These are phyloP conservation scores for Lactarius sanguifluus DNA, from an alignment of 768 basidiomycete genomes.

Conservation along the genomic window DNA sequence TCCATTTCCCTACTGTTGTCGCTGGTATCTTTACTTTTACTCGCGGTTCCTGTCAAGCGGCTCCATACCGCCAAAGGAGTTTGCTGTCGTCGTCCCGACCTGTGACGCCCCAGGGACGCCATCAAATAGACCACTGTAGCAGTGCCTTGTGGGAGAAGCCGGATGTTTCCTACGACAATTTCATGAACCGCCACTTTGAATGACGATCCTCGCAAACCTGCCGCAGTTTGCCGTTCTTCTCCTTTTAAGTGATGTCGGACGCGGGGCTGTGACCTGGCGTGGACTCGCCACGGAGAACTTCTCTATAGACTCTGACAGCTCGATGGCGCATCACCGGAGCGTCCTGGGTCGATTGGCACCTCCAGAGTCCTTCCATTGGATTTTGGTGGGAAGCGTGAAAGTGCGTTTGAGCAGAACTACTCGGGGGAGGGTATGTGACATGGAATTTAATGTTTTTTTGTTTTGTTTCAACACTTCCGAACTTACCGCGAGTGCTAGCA, in stretches of 20 bases:
- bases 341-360: conserved; percentile 17
- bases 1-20: neutral
- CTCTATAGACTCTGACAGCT: conserved; percentile 15
- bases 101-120: conserved; percentile 1
- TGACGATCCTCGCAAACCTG: conserved; percentile 12
- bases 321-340: conserved; percentile 14
- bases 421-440: neutral
- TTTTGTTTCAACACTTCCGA: neutral
- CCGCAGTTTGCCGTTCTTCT: conserved; percentile 10
- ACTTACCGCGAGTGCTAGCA: neutral
- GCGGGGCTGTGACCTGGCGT: neutral
- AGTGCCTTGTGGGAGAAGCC: neutral
- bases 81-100: neutral
- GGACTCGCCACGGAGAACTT: neutral
- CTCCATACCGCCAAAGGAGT: neutral
- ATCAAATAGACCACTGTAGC: neutral
- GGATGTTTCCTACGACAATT: conserved; percentile 3
- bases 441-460: conserved; percentile 6
- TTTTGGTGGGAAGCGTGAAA: conserved; percentile 1
- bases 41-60: neutral
- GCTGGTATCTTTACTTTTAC: neutral
- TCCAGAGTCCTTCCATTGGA: conserved; percentile 6
- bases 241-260: conserved; percentile 8
- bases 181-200: conserved; percentile 15
- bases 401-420: conserved; percentile 11